Evolutionary conservation across 129 eudicot genomes (phyloP).

Genomic region (Pseudognaphalium luteoalbum): DNA sequence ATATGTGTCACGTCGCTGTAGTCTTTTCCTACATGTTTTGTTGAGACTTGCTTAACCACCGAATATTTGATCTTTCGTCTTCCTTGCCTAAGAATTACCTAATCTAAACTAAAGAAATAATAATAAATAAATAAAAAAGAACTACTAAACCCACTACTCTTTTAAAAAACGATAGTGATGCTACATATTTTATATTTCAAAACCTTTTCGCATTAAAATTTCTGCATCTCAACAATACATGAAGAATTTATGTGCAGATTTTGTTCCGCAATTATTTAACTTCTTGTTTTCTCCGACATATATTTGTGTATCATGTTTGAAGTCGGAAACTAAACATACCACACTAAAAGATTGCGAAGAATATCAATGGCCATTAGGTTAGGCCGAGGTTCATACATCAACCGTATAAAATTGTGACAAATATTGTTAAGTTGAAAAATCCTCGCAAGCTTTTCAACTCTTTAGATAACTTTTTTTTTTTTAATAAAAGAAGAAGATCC

Average conservation of each 20-base stretch:
- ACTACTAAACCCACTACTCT: constrained; percentile 21
- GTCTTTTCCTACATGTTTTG: constrained; percentile 6
- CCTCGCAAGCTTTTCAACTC: no score
- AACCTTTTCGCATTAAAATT: neutral
- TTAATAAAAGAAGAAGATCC: no score
- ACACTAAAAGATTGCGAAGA: no score
- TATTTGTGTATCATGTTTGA: neutral
- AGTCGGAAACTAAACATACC: no score
- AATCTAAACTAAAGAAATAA: constrained; percentile 5
- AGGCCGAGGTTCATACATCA: no score
- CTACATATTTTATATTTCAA: neutral
- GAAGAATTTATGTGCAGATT: neutral
- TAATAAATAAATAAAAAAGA: neutral
- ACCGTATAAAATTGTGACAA: no score
- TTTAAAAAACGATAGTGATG: neutral
- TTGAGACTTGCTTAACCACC: constrained; percentile 35
- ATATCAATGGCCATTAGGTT: no score
- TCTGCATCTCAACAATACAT: neutral
- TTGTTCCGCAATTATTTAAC: neutral
- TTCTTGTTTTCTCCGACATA: neutral
- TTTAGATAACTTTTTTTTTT: no score
- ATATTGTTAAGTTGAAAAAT: no score
- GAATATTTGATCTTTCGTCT: neutral
- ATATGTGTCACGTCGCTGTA: neutral
- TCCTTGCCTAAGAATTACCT: constrained; percentile 31